Conservation (phyloP, 768 basidiomycete species). For the Auriscalpium microsporum region DNA sequence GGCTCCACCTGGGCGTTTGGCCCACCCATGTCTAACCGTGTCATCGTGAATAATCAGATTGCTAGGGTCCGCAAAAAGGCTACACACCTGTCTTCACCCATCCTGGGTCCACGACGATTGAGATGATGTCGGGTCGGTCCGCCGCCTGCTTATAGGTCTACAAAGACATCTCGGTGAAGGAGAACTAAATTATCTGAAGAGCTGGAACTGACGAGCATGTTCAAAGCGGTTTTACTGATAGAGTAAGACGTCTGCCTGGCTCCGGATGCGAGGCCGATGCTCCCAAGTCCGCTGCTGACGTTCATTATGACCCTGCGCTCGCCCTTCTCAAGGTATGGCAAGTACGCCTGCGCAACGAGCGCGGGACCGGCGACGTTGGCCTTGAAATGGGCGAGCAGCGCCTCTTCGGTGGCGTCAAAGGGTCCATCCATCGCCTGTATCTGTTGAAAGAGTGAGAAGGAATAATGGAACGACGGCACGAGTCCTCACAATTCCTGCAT, state of each 20-base stretch:
- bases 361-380: constrained; percentile 29
- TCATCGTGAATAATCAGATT: background rate
- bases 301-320: constrained; percentile 28
- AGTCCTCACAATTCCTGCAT: constrained; percentile 27
- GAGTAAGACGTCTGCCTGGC: constrained; percentile 24
- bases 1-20: constrained; percentile 21
- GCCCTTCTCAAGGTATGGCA: constrained; percentile 27
- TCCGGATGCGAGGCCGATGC: constrained; percentile 25
- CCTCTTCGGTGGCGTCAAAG: constrained; percentile 18
- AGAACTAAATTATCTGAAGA: background rate
- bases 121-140: constrained; percentile 25
- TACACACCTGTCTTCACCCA: constrained; percentile 31
- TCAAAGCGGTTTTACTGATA: constrained; percentile 30
- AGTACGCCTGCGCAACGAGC: constrained; percentile 26
- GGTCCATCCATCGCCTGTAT: constrained; percentile 19
- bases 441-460: background rate
- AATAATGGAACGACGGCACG: background rate
- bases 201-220: constrained; percentile 28
- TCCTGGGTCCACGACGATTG: constrained; percentile 27
- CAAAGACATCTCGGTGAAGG: background rate
- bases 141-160: constrained; percentile 30
- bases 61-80: background rate
- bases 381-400: constrained; percentile 19
- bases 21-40: constrained; percentile 27
- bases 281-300: constrained; percentile 25